A percentile compares a stretch with the other conserved stretches of the same genome.
Evolutionary conservation across 768 basidiomycete genomes (phyloP).

Genomic region (Leucocoprinus sp.): DNA sequence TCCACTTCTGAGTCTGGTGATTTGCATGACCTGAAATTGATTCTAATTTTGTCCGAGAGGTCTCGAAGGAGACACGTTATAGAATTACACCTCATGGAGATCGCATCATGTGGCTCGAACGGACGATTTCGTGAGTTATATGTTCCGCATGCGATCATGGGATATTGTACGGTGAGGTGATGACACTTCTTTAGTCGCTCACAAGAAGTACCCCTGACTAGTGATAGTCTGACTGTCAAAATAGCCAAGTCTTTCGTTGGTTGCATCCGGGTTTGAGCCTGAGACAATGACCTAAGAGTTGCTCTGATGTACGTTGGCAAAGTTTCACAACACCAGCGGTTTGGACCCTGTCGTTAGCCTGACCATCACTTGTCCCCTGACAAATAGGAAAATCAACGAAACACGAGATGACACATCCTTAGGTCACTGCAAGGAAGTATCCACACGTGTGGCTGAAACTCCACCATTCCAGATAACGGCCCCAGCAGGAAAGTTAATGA

Average conservation of each 20-base stretch:
- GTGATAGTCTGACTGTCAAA: no score
- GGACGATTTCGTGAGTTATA: background rate
- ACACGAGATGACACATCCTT: background rate
- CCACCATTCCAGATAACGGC: background rate
- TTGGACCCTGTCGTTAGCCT: background rate
- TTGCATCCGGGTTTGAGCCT: no score
- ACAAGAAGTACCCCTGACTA: background rate
- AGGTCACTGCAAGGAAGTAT: slow-evolving; percentile 2
- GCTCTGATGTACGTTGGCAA: slow-evolving; percentile 3
- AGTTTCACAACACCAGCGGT: background rate
- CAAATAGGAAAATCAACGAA: background rate
- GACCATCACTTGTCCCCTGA: background rate
- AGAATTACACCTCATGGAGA: slow-evolving; percentile 6
- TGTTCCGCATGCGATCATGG: slow-evolving; percentile 4
- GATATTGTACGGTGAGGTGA: background rate
- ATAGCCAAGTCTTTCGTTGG: background rate
- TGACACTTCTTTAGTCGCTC: background rate
- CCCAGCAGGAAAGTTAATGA: background rate
- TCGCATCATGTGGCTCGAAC: slow-evolving; percentile 2
- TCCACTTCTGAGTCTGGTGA: no score
- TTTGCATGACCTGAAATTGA: background rate
- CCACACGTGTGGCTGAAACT: background rate
- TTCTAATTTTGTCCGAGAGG: slow-evolving; percentile 1
- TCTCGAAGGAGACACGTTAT: slow-evolving; percentile 7
- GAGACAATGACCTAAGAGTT: no score